phyloP scores from a whole-genome alignment of 352 stramenopile genomes.

The Phytophthora kernoviae region DNA sequence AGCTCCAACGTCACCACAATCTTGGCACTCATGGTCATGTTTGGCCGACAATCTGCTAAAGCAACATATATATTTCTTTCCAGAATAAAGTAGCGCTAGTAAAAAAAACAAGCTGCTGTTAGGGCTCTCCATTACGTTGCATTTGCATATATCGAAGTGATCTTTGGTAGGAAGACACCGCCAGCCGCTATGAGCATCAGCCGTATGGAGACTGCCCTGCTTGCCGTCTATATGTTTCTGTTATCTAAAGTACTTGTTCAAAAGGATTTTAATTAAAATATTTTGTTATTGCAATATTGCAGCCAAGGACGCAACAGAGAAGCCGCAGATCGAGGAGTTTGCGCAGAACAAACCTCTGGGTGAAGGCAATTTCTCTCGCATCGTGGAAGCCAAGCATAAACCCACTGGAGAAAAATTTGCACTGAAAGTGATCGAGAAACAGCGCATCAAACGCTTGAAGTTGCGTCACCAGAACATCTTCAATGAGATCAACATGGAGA shows the following conservation, averaged over 20 bases:
- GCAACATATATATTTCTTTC: too few species aligned
- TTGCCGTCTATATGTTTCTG: background rate
- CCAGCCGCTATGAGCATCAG: constrained; percentile 14
- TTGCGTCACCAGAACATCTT: constrained; percentile 97
- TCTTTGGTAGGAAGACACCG: background rate
- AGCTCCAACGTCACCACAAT: constrained; percentile 17
- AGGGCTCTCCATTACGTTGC: too few species aligned
- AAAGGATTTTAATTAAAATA: background rate
- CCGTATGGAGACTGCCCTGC: constrained; percentile 13
- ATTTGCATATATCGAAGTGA: background rate
- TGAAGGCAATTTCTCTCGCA: constrained; percentile 96
- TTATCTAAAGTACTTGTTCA: too few species aligned
- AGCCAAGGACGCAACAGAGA: constrained; percentile 80
- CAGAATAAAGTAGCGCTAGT: too few species aligned
- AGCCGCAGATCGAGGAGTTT: constrained; percentile 82
- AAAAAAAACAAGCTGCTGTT: too few species aligned
- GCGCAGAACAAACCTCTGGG: constrained; percentile 58
- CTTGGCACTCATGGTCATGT: background rate
- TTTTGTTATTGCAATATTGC: constrained; percentile 11
- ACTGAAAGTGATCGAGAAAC: constrained; percentile 96
- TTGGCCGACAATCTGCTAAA: too few species aligned
- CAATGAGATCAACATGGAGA: constrained; percentile 99
- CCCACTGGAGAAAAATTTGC: constrained; percentile 93
- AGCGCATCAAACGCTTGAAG: constrained; percentile 84
- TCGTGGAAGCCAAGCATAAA: constrained; percentile 90